These are phyloP conservation scores for Hyaloscypha variabilis DNA, from an alignment of 495 filamentous ascomycete species.

Conservation along the genomic window DNA sequence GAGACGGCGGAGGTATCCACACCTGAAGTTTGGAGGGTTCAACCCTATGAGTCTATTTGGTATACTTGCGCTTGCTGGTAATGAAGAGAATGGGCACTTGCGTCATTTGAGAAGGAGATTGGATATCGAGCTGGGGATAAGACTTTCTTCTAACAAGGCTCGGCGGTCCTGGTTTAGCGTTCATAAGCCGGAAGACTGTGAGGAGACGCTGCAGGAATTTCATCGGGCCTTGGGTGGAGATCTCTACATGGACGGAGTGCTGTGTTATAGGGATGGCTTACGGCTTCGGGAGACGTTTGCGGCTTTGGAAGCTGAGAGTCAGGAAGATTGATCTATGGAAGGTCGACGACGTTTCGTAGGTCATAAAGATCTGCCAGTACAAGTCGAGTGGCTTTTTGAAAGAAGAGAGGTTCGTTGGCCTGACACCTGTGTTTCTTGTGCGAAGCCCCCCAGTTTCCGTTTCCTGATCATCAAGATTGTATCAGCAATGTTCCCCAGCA, in stretches of 20 bases:
- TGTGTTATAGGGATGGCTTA: slow-evolving; percentile 10
- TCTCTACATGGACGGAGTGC: neutral
- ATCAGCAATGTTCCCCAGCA: neutral
- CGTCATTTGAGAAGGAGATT: neutral
- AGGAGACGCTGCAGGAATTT: slow-evolving; percentile 5
- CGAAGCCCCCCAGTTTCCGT: too few relatives aligned
- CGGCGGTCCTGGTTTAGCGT: neutral
- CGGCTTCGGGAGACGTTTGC: slow-evolving; percentile 2
- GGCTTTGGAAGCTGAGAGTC: neutral
- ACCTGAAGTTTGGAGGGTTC: neutral
- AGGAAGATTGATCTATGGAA: neutral
- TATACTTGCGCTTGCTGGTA: neutral
- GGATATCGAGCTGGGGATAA: slow-evolving; percentile 5
- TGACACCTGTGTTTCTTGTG: too few relatives aligned
- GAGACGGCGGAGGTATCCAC: neutral
- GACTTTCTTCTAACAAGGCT: neutral
- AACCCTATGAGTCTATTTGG: neutral
- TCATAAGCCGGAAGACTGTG: slow-evolving; percentile 2
- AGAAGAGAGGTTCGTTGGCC: too few relatives aligned
- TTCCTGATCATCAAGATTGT: neutral
- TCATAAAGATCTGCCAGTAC: neutral
- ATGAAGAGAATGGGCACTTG: neutral
- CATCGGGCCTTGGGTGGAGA: slow-evolving; percentile 9
- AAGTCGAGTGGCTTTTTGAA: neutral
- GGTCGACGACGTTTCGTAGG: neutral